Evolutionary conservation across 2,329 filamentous ascomycete genomes (phyloP).

Genomic region (Dothidotthia symphoricarpi): DNA sequence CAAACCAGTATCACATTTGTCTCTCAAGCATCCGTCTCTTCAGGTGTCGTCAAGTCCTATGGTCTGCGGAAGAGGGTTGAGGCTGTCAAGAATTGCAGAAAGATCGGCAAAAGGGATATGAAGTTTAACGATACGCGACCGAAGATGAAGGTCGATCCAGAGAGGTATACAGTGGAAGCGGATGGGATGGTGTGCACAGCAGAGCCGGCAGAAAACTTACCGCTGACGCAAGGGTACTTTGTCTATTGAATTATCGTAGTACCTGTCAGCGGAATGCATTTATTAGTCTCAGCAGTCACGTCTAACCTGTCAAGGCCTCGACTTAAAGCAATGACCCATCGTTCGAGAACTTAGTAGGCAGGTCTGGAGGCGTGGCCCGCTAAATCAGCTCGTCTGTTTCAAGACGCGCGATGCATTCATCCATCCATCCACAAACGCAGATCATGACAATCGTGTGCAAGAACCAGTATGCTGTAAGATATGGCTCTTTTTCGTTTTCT

Average conservation of each 20-base stretch:
- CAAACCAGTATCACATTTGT: constrained; percentile 78
- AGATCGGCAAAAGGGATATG: constrained; percentile 81
- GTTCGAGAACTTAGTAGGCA: no score
- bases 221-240: constrained; percentile 74
- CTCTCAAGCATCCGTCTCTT: constrained; percentile 66
- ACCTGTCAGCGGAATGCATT: background rate
- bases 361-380: no score
- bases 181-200: constrained; percentile 73
- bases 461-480: no score
- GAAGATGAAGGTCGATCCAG: constrained; percentile 86
- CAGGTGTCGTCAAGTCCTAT: constrained; percentile 68
- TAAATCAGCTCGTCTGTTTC: no score
- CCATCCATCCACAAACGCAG: no score
- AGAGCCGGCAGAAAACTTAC: constrained; percentile 68
- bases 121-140: constrained; percentile 82
- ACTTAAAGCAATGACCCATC: no score
- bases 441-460: no score
- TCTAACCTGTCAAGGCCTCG: no score
- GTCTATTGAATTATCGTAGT: constrained; percentile 57
- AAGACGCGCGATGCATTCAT: no score
- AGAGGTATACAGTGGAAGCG: constrained; percentile 83
- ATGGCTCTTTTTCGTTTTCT: no score
- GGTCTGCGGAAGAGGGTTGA: constrained; percentile 76
- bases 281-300: no score
- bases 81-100: constrained; percentile 72